These are phyloP conservation scores for Panus rudis DNA, from an alignment of 768 basidiomycete species.

Conservation along the genomic window DNA sequence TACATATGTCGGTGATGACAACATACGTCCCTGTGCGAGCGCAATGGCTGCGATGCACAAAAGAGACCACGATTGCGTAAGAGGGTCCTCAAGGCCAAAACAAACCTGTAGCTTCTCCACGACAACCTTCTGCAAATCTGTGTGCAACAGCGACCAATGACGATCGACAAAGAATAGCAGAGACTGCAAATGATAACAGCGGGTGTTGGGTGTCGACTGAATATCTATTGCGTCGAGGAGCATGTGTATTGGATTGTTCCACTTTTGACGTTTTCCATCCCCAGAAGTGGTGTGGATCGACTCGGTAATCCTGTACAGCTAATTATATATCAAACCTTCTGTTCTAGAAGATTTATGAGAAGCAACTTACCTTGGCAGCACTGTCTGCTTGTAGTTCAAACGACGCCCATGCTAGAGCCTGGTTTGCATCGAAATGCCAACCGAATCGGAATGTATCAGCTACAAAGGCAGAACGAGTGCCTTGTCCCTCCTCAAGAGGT, in stretches of 20 bases:
- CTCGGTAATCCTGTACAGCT: slow-evolving; percentile 66
- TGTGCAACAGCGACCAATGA: slow-evolving; percentile 64
- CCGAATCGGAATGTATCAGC: slow-evolving; percentile 67
- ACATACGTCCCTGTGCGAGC: slow-evolving; percentile 29
- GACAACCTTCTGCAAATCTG: slow-evolving; percentile 49
- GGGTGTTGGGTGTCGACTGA: slow-evolving; percentile 26
- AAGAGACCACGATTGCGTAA: slow-evolving; percentile 80
- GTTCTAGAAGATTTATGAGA: slow-evolving; percentile 1
- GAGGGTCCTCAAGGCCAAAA: slow-evolving; percentile 55
- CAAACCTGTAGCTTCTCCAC: slow-evolving; percentile 49
- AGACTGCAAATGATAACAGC: slow-evolving; percentile 58
- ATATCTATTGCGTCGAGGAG: slow-evolving; percentile 46
- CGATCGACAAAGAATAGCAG: slow-evolving; percentile 80
- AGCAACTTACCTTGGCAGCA: slow-evolving; percentile 47
- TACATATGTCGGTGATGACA: no score
- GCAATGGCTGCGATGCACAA: slow-evolving; percentile 73
- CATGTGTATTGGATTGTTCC: slow-evolving; percentile 52
- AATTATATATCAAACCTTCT: slow-evolving; percentile 3
- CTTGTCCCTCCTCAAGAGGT: slow-evolving; percentile 6
- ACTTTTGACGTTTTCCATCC: slow-evolving; percentile 44
- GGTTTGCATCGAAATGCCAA: slow-evolving; percentile 57
- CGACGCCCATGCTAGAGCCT: slow-evolving; percentile 74
- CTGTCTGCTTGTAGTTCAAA: slow-evolving; percentile 80
- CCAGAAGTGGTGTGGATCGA: slow-evolving; percentile 29
- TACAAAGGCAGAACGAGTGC: slow-evolving; percentile 39